phyloP scores from a whole-genome alignment of 2,329 filamentous ascomycete genomes.

The Amesomyces nigricolor region DNA sequence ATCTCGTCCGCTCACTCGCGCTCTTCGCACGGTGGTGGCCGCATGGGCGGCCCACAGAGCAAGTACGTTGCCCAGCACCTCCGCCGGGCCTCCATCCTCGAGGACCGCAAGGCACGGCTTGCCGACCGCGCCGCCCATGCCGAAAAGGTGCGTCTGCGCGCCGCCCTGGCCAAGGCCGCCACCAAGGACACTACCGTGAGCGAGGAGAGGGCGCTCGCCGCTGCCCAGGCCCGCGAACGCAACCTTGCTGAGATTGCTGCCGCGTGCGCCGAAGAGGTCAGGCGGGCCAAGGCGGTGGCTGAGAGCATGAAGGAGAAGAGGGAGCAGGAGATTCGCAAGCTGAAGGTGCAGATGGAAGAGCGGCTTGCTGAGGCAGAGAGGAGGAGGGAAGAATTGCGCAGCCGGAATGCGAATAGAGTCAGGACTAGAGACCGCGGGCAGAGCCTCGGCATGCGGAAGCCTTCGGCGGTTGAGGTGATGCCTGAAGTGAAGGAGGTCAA shows the following conservation, averaged over 20 bases:
- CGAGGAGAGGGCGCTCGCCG: slow-evolving; percentile 71
- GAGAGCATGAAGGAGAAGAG: slow-evolving; percentile 76
- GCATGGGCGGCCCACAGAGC: slow-evolving; percentile 58
- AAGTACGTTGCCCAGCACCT: slow-evolving; percentile 74
- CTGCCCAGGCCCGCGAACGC: slow-evolving; percentile 70
- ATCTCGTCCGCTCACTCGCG: slow-evolving; percentile 70
- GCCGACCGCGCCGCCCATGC: slow-evolving; percentile 77
- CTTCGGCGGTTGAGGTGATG: slow-evolving; percentile 40
- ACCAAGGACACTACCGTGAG: slow-evolving; percentile 59
- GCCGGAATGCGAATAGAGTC: slow-evolving; percentile 44
- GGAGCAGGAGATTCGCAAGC: slow-evolving; percentile 64
- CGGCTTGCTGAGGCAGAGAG: slow-evolving; percentile 71
- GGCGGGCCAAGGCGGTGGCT: slow-evolving; percentile 75
- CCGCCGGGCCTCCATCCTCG: slow-evolving; percentile 72
- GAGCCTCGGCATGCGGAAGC: slow-evolving; percentile 45
- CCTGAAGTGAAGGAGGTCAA: slow-evolving; percentile 47
- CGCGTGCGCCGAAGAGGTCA: slow-evolving; percentile 75
- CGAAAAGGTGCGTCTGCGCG: slow-evolving; percentile 73
- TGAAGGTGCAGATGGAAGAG: slow-evolving; percentile 72
- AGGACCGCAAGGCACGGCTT: slow-evolving; percentile 71
- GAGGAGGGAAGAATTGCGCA: slow-evolving; percentile 60
- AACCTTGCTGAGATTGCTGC: slow-evolving; percentile 78
- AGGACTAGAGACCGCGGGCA: slow-evolving; percentile 44
- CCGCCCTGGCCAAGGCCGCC: slow-evolving; percentile 66
- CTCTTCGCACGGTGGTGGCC: slow-evolving; percentile 55